Base-by-base conservation (phyloP, 2,329 filamentous ascomycete genomes). In the Blumeria graminis region DNA sequence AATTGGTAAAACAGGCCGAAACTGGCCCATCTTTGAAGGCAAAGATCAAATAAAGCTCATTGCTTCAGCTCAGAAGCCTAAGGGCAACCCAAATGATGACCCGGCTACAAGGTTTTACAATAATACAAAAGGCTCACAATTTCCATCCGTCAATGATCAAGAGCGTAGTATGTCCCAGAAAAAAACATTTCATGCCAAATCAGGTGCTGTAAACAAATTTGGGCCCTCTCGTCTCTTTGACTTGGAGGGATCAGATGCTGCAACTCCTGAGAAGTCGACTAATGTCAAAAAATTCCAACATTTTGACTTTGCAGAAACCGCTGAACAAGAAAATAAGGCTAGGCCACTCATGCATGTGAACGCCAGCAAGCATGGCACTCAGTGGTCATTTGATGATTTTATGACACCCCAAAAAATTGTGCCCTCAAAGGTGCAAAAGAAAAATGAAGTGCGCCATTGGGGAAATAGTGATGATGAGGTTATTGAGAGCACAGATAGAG, bases 11-110 rank as follows among this genome's bases (percentile, higher is more conserved):
- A 82, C 84, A 56, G 86, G 86, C 57, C 85, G 84, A 68, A 94
- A 92, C 70, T 98, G 92, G 92, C 92, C 92, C 56, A 93, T 98
- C 66, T 80, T 81, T 62, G 88, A 94, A 67, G 84, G 82, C 66
- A 79, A 79, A 64, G 88, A 94, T 56, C 89, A 96, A 71, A 75
- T 83, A 62, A 81, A 80, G 64, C 72, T 94, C 64, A 86, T 94
- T 63, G 73, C 76, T 60, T 74, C 72, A 54, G 81, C 75, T 60
- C 71, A 78, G 63, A 76, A 76, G 63, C 68, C 71, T 41, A 68
- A 70, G n/a, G 71, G 71, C 57, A 68, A 66, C 57, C 61, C 64
- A 45, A 64, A 66, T 18, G 62, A 64, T 7, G 63, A 67, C 64
- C 62, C 58, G 22, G 61, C 61, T 14, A 62, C 67, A 52, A 60